Percentiles rank a stretch among this genome's conserved stretches.
Conservation (phyloP, 495 filamentous ascomycete species). For the Penicillium argentinense region DNA sequence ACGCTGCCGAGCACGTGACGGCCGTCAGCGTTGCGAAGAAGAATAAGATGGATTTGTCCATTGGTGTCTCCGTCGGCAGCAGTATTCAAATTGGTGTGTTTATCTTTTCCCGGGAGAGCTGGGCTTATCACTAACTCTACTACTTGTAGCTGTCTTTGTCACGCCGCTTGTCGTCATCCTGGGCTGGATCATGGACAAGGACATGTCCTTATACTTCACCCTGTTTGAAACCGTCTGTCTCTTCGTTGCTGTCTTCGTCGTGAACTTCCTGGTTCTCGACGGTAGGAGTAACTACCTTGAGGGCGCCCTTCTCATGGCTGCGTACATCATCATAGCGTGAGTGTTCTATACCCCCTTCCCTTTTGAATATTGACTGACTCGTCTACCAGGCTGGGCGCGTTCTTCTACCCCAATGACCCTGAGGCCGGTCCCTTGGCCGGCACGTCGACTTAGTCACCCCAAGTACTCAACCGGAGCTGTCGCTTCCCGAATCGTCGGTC, state of each 20-base stretch:
- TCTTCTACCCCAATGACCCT: slow-evolving; percentile 34
- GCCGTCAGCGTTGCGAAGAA: slow-evolving; percentile 85
- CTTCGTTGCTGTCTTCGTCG: slow-evolving; percentile 82
- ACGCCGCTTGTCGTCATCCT: slow-evolving; percentile 86
- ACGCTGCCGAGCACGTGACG: slow-evolving; percentile 90
- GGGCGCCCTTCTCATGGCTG: slow-evolving; percentile 75
- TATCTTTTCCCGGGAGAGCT: neutral
- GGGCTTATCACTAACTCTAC: too few relatives aligned
- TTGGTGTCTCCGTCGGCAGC: slow-evolving; percentile 84
- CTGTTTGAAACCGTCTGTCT: slow-evolving; percentile 86
- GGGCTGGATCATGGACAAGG: slow-evolving; percentile 80
- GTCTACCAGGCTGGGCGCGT: slow-evolving; percentile 30
- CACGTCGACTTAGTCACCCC: slow-evolving; percentile 3
- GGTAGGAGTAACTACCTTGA: slow-evolving; percentile 88
- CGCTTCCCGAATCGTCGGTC: neutral
- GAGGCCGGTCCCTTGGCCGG: slow-evolving; percentile 30
- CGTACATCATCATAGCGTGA: slow-evolving; percentile 62
- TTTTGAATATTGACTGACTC: too few relatives aligned
- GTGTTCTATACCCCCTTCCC: slow-evolving; percentile 4
- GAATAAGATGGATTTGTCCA: slow-evolving; percentile 96
- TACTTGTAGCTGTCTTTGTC: slow-evolving; percentile 71
- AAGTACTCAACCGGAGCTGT: too few relatives aligned
- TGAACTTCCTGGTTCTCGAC: slow-evolving; percentile 88
- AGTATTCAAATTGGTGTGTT: slow-evolving; percentile 68
- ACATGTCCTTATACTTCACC: slow-evolving; percentile 89